These are phyloP conservation scores for Colletotrichum sp. DNA, from an alignment of 2,329 filamentous ascomycete species.

Conservation along the genomic window DNA sequence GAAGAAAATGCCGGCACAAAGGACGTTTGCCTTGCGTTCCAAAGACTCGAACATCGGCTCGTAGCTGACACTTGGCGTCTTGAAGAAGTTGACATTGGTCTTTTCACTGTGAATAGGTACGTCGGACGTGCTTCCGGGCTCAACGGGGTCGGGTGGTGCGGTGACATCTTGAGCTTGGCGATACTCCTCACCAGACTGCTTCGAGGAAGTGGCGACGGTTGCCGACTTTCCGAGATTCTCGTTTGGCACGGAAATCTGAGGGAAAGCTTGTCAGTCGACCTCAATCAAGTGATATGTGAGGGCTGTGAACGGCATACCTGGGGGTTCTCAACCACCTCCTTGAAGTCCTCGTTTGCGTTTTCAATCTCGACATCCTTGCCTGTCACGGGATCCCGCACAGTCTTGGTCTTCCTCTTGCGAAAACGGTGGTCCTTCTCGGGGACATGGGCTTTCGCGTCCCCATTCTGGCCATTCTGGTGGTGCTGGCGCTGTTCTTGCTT, in stretches of 20 bases:
- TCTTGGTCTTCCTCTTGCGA: constrained; percentile 61
- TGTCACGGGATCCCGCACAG: constrained; percentile 86
- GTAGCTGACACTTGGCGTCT: constrained; percentile 87
- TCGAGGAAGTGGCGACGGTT: constrained; percentile 71
- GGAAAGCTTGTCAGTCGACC: not conserved
- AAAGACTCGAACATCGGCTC: constrained; percentile 84
- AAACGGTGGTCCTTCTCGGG: constrained; percentile 34
- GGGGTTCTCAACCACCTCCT: constrained; percentile 75
- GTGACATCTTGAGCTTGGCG: constrained; percentile 86
- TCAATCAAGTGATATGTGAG: not conserved
- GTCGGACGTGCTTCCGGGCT: constrained; percentile 83
- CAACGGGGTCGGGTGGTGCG: constrained; percentile 86
- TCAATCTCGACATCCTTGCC: constrained; percentile 86
- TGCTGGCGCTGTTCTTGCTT: constrained; percentile 24
- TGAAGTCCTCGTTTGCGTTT: constrained; percentile 73
- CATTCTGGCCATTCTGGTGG: not conserved
- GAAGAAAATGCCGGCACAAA: constrained; percentile 74
- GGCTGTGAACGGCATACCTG: constrained; percentile 49
- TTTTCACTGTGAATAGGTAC: constrained; percentile 96
- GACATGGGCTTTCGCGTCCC: constrained; percentile 45
- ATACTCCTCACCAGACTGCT: constrained; percentile 80
- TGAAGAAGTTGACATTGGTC: constrained; percentile 95
- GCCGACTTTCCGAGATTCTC: constrained; percentile 82
- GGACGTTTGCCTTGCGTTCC: constrained; percentile 73
- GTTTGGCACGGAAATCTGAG: constrained; percentile 82